These are phyloP conservation scores for Ophiobolus disseminans DNA, from an alignment of 2,329 filamentous ascomycete genomes.

Conservation along the genomic window DNA sequence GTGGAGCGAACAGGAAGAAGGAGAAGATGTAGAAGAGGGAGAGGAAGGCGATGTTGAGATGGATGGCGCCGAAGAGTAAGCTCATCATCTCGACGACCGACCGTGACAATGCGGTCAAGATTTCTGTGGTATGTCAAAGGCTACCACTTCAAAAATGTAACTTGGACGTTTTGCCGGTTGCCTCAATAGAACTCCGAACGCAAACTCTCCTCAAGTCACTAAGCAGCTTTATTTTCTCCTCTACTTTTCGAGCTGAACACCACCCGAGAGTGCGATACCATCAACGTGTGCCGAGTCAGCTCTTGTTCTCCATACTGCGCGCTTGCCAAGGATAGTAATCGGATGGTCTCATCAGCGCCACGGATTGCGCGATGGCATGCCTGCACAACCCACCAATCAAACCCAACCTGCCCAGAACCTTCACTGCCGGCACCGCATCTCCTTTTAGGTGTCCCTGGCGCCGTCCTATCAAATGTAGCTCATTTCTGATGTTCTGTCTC, in stretches of 20 bases:
- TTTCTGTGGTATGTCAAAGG: not conserved
- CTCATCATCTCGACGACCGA: not conserved
- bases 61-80: slow-evolving; percentile 33
- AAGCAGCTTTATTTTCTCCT: no score
- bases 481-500: slow-evolving; percentile 5
- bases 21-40: slow-evolving; percentile 36
- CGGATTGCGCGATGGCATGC: slow-evolving; percentile 9
- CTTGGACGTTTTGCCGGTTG: no score
- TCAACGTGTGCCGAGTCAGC: no score
- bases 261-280: no score
- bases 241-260: no score
- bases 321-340: not conserved
- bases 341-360: slow-evolving; percentile 4
- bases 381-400: not conserved
- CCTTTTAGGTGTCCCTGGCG: not conserved
- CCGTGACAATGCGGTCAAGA: not conserved
- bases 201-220: no score
- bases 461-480: slow-evolving; percentile 5
- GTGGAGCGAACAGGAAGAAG: slow-evolving; percentile 51
- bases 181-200: no score
- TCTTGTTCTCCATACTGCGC: no score
- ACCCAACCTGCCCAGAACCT: slow-evolving; percentile 7
- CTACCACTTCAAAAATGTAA: not conserved
- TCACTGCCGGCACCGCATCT: not conserved
- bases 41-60: slow-evolving; percentile 38